These are phyloP conservation scores for Hypoxylon subgilvum DNA, from an alignment of 495 filamentous ascomycete genomes.

Conservation along the genomic window DNA sequence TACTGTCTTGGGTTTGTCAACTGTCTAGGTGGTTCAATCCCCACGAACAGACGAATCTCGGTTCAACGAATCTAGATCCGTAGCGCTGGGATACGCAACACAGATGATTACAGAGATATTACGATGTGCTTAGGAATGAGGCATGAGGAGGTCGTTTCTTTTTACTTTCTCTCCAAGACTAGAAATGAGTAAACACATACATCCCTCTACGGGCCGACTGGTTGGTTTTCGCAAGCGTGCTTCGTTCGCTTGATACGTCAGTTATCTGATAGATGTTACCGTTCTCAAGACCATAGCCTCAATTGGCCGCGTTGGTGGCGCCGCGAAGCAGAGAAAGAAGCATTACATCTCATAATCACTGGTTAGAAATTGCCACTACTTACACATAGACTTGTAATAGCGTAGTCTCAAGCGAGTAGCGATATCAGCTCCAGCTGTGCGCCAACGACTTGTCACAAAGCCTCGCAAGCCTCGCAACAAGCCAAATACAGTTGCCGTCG, in stretches of 20 bases:
- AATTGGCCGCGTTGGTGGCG: conserved; percentile 10
- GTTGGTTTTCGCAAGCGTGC: neutral
- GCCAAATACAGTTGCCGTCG: no score
- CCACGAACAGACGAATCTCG: conserved; percentile 31
- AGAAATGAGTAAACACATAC: no score
- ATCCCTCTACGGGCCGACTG: no score
- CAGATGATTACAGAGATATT: conserved; percentile 7
- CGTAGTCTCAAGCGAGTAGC: no score
- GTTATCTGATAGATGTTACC: conserved; percentile 15
- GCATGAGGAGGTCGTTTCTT: no score
- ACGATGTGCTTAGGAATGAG: conserved; percentile 4
- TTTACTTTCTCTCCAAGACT: no score
- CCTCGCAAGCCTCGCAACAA: no score
- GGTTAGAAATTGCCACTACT: neutral
- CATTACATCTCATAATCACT: neutral
- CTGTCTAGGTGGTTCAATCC: no score
- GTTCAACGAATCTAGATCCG: conserved; percentile 35
- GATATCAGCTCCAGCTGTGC: no score
- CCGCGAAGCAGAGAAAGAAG: conserved; percentile 6
- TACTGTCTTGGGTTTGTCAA: conserved; percentile 17
- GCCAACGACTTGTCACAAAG: no score
- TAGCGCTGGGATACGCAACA: conserved; percentile 25
- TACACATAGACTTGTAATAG: conserved; percentile 1
- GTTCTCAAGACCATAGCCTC: conserved; percentile 5
- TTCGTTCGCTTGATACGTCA: conserved; percentile 11